Evolutionary conservation across 768 basidiomycete genomes (phyloP), one percentile per base, ranked within the genome.

Genomic region (Russula vinacea): DNA sequence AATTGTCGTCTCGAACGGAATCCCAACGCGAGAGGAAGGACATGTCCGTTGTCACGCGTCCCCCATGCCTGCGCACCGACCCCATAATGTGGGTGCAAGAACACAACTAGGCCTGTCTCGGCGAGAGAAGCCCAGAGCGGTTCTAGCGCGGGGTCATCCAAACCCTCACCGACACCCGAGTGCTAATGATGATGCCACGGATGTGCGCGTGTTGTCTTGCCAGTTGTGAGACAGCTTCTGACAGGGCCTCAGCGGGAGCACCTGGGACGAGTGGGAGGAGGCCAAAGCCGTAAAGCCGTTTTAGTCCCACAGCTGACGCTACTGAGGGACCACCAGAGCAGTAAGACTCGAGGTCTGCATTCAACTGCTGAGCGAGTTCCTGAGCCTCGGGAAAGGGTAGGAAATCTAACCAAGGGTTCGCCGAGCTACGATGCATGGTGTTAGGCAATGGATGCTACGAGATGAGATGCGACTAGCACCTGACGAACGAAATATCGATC

Each of bases 331-430:
- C 81, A 1, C 85, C 82, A 3, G 88, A 79, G 71, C 92, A 95
- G 71, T 90, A 94, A 32, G 80, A 70, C 71, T 95, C 90, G 10
- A 94, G 79, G 70, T 93, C 89, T 39, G 78, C 72, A 72, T 94
- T 95, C 50, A 94, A 78, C 56, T 87, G 81, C n/a, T 72, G 74
- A 0, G 92, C 90, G 19, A 94, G 80, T 14, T 73, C 71, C 55
- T 81, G 78, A 10, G 92, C 93, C 49, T 87, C 82, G 29, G 82
- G 71, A 11, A 89, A 82, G 5, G 87, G 74, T 26, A 95, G 81
- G 71, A 94, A 94, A 74, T 95, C 93, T 40, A 94, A 83, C 92
- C 92, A 95, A 10, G 92, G 93, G 71, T 95, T 94, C 32, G 92
- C 92, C 29, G 89, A 83, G 72, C 91, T 92, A 69, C 51, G 56